Evolutionary conservation across 1,139 yeast species (phyloP).

Genomic region (Scheffersomyces titani): DNA sequence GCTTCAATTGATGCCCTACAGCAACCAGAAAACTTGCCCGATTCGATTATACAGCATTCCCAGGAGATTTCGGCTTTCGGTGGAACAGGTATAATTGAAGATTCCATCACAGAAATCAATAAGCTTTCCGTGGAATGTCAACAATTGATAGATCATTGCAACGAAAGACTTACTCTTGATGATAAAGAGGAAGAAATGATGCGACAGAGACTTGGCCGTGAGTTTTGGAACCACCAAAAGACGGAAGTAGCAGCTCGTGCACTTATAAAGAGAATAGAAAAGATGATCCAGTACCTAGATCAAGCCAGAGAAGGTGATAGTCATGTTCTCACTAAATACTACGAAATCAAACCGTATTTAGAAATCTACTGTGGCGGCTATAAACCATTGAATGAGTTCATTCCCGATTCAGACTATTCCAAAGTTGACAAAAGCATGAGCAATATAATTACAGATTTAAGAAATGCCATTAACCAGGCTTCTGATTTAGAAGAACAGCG

Average conservation of each 20-base stretch:
- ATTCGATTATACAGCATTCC: conserved; percentile 53
- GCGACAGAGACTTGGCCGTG: conserved; percentile 41
- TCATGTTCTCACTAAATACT: conserved; percentile 44
- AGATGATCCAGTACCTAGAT: conserved; percentile 49
- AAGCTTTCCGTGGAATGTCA: conserved; percentile 41
- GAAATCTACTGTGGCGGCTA: conserved; percentile 46
- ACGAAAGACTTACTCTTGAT: conserved; percentile 51
- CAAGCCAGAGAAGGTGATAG: conserved; percentile 69
- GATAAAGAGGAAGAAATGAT: conserved; percentile 56
- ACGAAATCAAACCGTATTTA: conserved; percentile 43
- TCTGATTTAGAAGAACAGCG: conserved; percentile 32
- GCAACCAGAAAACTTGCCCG: conserved; percentile 65
- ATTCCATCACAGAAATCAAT: conserved; percentile 47
- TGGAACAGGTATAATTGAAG: conserved; percentile 47
- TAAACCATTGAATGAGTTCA: conserved; percentile 38
- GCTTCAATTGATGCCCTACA: conserved; percentile 65
- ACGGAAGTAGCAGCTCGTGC: conserved; percentile 41
- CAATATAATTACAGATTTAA: conserved; percentile 39
- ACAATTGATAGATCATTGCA: conserved; percentile 45
- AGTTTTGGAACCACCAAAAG: conserved; percentile 48
- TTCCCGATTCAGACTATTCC: conserved; percentile 52
- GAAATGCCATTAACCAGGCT: conserved; percentile 29
- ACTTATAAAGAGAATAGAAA: conserved; percentile 39
- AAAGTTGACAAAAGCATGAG: conserved; percentile 43
- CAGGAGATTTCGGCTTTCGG: conserved; percentile 58